Conservation (phyloP, 202 grass and related monocot species). For the Bolboschoenoplectus hybrid region DNA sequence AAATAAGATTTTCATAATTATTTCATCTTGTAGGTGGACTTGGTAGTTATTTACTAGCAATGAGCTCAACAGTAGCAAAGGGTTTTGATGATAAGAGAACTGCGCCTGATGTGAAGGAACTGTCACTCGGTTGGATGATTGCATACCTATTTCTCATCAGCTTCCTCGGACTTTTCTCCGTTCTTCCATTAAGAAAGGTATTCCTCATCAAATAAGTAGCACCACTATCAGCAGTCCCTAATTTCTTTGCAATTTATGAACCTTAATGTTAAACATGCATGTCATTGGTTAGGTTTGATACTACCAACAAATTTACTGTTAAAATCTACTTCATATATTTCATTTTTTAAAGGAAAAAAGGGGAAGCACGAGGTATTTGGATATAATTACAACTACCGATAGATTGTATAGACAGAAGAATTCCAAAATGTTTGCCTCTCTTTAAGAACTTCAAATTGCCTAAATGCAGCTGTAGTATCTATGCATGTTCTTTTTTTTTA, state of each 20-base stretch:
- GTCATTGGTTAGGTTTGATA: not conserved
- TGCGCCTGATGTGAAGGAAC: slow-evolving; percentile 61
- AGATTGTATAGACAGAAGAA: not conserved
- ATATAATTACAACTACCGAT: not conserved
- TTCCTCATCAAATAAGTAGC: not conserved
- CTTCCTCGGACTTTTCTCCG: slow-evolving; percentile 72
- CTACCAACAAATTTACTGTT: too few relatives aligned
- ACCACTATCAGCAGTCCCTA: not conserved
- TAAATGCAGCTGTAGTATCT: not conserved
- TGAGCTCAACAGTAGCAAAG: slow-evolving; percentile 62
- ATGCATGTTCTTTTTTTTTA: not conserved
- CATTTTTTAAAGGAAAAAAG: not conserved
- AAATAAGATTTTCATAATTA: not conserved
- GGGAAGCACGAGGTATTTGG: not conserved
- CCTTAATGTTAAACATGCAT: not conserved
- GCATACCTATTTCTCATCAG: slow-evolving; percentile 65
- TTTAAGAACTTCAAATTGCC: not conserved
- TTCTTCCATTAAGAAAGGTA: slow-evolving; percentile 75
- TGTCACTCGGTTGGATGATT: slow-evolving; percentile 59
- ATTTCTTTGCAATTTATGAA: not conserved
- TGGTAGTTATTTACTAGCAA: slow-evolving; percentile 73
- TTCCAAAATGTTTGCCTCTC: not conserved
- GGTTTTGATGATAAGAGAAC: slow-evolving; percentile 53
- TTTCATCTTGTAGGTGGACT: slow-evolving; percentile 54
- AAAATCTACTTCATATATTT: not conserved